A percentile compares a stretch with the other conserved stretches of the same genome.
phyloP scores from a whole-genome alignment of 1,139 yeast species.

The Candida pseudoviswanathii region DNA sequence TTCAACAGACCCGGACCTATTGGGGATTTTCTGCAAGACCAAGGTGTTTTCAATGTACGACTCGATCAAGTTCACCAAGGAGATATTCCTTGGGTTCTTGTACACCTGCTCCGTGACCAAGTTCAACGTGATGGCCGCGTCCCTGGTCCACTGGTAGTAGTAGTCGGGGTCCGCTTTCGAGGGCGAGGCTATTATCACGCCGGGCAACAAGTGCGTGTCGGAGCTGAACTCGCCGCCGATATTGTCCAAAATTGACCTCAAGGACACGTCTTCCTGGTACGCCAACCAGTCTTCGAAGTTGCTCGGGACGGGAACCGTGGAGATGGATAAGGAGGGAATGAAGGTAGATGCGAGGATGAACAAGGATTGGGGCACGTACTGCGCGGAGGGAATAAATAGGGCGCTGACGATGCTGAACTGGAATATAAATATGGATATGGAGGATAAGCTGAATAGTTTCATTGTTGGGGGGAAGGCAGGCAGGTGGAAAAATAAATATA shows the following conservation, averaged over 20 bases:
- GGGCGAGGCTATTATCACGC: constrained; percentile 86
- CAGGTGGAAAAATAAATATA: too few species aligned
- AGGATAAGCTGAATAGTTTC: neutral
- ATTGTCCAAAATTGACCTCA: constrained; percentile 58
- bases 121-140: constrained; percentile 79
- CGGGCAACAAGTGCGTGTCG: constrained; percentile 39
- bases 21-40: constrained; percentile 62
- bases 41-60: constrained; percentile 62
- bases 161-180: constrained; percentile 71
- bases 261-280: constrained; percentile 51
- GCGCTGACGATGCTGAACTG: neutral
- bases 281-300: constrained; percentile 55
- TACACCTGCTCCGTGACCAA: constrained; percentile 52
- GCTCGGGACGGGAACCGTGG: neutral
- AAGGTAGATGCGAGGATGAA: neutral
- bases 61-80: constrained; percentile 40
- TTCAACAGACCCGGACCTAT: constrained; percentile 65
- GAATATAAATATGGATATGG: constrained; percentile 1
- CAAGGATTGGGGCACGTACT: neutral
- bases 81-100: constrained; percentile 18
- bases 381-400: neutral
- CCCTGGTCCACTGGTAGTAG: constrained; percentile 89
- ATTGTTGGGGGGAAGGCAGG: neutral
- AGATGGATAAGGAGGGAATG: neutral
- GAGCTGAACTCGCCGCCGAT: constrained; percentile 46